Conservation (phyloP, 805 yeast species). For the Lipomyces chichibuensis region DNA sequence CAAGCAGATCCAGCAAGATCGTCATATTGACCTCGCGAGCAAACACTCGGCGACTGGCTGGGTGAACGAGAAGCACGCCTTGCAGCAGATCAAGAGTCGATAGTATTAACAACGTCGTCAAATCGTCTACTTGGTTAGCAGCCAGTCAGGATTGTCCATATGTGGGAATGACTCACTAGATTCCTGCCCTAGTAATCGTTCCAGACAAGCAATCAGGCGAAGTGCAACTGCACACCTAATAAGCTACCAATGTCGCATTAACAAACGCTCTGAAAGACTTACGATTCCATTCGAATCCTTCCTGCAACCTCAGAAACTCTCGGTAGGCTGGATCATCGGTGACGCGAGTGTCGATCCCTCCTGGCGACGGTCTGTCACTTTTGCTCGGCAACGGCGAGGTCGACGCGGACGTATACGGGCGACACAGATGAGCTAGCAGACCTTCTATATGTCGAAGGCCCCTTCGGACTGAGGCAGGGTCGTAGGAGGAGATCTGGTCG, state of each 20-base stretch:
- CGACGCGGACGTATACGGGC: constrained; percentile 11
- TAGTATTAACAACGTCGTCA: constrained; percentile 27
- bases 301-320: constrained; percentile 54
- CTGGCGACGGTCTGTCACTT: neutral
- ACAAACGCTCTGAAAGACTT: constrained; percentile 40
- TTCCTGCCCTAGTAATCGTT: constrained; percentile 27
- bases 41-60: constrained; percentile 57
- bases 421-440: constrained; percentile 33
- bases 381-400: neutral
- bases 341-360: constrained; percentile 16
- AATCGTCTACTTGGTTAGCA: constrained; percentile 20
- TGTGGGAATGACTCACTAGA: constrained; percentile 9
- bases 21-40: constrained; percentile 49
- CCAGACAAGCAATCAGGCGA: constrained; percentile 36
- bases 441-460: constrained; percentile 37
- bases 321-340: constrained; percentile 33
- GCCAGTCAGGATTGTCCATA: neutral
- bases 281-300: constrained; percentile 57
- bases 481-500: constrained; percentile 34
- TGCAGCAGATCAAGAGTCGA: constrained; percentile 52
- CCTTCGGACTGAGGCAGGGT: constrained; percentile 32
- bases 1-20: constrained; percentile 41
- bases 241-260: neutral
- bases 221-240: constrained; percentile 24
- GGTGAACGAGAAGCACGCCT: constrained; percentile 64